A percentile compares a stretch with the other conserved stretches of the same genome.
Conservation (phyloP, 495 filamentous ascomycete species). For the Friedmanniomyces simplex region DNA sequence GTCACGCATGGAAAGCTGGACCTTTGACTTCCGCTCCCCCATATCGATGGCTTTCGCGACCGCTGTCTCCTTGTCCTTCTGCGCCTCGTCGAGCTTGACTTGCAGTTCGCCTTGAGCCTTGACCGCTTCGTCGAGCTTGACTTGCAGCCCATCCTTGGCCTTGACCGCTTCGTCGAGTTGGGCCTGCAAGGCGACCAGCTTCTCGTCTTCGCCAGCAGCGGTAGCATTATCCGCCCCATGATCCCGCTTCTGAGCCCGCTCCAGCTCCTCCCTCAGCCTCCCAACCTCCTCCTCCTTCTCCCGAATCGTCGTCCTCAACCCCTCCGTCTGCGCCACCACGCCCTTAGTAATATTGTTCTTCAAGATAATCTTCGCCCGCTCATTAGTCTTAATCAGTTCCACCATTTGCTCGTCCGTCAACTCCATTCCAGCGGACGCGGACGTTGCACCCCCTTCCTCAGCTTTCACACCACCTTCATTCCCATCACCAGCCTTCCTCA, state of each 20-base stretch:
- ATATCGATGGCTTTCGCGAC: slow-evolving; percentile 6
- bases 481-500: slow-evolving; percentile 6
- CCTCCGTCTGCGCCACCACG: slow-evolving; percentile 2
- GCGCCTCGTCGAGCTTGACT: slow-evolving; percentile 2
- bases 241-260: slow-evolving; percentile 2
- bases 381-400: slow-evolving; percentile 12
- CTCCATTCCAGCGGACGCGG: neutral
- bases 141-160: neutral
- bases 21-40: slow-evolving; percentile 54
- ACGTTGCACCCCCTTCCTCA: neutral
- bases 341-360: slow-evolving; percentile 12
- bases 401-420: slow-evolving; percentile 8
- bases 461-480: neutral
- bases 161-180: neutral
- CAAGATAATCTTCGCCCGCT: slow-evolving; percentile 5
- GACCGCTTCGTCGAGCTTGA: slow-evolving; percentile 2
- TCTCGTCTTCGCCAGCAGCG: neutral
- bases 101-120: slow-evolving; percentile 6
- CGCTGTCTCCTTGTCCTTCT: slow-evolving; percentile 10
- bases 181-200: neutral
- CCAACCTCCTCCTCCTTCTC: slow-evolving; percentile 19
- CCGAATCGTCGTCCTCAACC: neutral
- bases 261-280: slow-evolving; percentile 6
- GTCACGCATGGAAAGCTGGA: slow-evolving; percentile 1
- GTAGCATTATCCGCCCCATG: slow-evolving; percentile 1